A percentile compares a stretch with the other conserved stretches of the same genome.
Evolutionary conservation across 2,329 filamentous ascomycete species (phyloP).

Genomic region (Botrytis galanthina): DNA sequence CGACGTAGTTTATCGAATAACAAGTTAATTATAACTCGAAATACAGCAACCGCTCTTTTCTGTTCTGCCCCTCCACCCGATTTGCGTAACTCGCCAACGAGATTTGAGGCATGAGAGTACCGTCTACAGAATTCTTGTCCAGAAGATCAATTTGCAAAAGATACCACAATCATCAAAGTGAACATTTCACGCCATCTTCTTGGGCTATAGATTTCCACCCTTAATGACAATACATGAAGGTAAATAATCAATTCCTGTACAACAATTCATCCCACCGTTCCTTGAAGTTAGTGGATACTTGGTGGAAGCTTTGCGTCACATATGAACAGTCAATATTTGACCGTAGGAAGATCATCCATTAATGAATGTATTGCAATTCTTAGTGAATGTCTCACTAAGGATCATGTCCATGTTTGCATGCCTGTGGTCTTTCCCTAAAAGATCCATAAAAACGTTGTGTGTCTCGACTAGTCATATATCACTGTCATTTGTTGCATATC

Average conservation of each 20-base stretch:
- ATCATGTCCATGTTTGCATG: neutral
- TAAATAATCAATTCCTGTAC: neutral
- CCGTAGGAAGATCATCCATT: neutral
- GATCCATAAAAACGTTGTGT: neutral
- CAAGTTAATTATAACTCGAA: neutral
- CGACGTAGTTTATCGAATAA: neutral
- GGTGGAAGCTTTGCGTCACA: neutral
- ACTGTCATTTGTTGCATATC: constrained; percentile 19
- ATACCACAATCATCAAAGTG: neutral
- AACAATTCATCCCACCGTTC: neutral
- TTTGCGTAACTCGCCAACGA: neutral
- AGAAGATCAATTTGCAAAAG: neutral
- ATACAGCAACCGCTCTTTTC: neutral
- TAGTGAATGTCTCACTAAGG: neutral
- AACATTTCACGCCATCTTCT: neutral
- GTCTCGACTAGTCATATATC: constrained; percentile 1
- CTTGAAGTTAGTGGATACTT: neutral
- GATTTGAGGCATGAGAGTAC: no score
- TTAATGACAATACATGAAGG: neutral
- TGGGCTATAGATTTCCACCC: neutral
- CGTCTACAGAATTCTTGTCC: neutral
- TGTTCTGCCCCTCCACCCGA: neutral
- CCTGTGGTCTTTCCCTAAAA: neutral
- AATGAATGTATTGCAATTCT: neutral
- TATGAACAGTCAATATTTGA: neutral